A percentile compares a stretch with the other conserved stretches of the same genome.
Evolutionary conservation across 2,329 filamentous ascomycete species (phyloP).

Genomic region (Dactylellina haptotyla): DNA sequence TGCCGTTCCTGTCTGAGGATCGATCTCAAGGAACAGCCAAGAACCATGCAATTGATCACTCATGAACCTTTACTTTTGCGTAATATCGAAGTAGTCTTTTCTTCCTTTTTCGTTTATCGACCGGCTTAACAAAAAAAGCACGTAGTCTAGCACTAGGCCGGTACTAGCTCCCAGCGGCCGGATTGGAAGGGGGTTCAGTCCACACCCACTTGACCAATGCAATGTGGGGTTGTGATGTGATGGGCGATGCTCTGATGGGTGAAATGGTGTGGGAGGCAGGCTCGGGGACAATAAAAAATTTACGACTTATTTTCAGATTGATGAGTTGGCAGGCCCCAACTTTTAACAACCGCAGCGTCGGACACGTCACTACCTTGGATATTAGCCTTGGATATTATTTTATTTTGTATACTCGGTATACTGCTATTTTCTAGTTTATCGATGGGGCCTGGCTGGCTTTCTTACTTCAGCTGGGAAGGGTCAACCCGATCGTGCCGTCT

Average conservation of each 20-base stretch:
- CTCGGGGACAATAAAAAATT: slow-evolving; percentile 15
- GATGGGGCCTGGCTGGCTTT: background rate
- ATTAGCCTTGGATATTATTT: slow-evolving; percentile 30
- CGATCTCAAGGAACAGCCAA: slow-evolving; percentile 5
- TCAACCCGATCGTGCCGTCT: slow-evolving; percentile 46
- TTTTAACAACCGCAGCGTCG: slow-evolving; percentile 44
- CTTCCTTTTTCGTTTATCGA: slow-evolving; percentile 37
- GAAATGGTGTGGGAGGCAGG: slow-evolving; percentile 13
- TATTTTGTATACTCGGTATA: background rate
- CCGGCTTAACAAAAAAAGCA: slow-evolving; percentile 2
- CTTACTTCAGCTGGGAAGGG: slow-evolving; percentile 18
- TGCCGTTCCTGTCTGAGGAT: slow-evolving; percentile 23
- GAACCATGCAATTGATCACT: slow-evolving; percentile 27
- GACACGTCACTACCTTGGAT: slow-evolving; percentile 42
- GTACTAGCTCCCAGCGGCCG: slow-evolving; percentile 34
- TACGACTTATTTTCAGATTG: slow-evolving; percentile 30
- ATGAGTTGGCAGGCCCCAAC: slow-evolving; percentile 53
- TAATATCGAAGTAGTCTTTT: slow-evolving; percentile 24
- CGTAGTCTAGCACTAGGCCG: background rate
- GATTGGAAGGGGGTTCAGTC: too few relatives aligned
- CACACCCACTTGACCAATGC: slow-evolving; percentile 8
- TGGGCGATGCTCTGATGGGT: slow-evolving; percentile 24
- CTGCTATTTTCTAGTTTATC: background rate
- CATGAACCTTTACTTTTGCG: slow-evolving; percentile 19
- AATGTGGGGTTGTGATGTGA: slow-evolving; percentile 54